Evolutionary conservation across 169 alveolate species (phyloP).

Genomic region (Cryptosporidium sp.): DNA sequence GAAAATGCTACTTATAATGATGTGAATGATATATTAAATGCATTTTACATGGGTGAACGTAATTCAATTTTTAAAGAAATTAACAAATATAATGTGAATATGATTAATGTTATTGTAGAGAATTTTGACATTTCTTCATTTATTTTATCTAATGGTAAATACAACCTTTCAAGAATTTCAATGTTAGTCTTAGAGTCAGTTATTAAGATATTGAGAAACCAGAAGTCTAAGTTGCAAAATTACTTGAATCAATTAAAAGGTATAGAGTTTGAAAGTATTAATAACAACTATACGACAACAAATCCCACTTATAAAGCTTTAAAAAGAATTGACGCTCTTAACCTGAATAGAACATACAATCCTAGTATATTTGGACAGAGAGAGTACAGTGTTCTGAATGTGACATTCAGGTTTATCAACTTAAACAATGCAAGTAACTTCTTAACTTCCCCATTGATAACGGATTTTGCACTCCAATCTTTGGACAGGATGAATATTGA

Average conservation of each 20-base stretch:
- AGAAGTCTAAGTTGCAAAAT: neutral
- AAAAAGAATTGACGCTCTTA: neutral
- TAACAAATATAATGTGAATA: neutral
- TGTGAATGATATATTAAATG: neutral
- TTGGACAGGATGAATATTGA: neutral
- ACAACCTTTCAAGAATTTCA: slow-evolving; percentile 27
- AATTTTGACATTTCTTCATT: slow-evolving; percentile 49
- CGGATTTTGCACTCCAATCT: neutral
- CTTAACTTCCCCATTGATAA: neutral
- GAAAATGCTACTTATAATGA: neutral
- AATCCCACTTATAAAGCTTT: neutral
- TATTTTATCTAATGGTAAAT: slow-evolving; percentile 26
- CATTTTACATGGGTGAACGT: slow-evolving; percentile 2
- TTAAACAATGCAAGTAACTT: neutral
- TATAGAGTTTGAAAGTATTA: neutral
- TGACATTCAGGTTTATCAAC: slow-evolving; percentile 7
- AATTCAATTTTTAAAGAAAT: neutral
- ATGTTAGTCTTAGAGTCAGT: neutral
- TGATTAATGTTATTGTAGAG: slow-evolving; percentile 30
- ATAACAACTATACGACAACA: neutral
- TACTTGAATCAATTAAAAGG: neutral
- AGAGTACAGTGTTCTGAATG: neutral
- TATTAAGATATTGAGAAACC: slow-evolving; percentile 1
- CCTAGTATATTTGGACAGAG: neutral
- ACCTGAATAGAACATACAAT: neutral